A percentile compares a stretch with the other conserved stretches of the same genome.
These are phyloP conservation scores for Sporothrix globosa DNA, from an alignment of 2,329 filamentous ascomycete species.

Conservation along the genomic window DNA sequence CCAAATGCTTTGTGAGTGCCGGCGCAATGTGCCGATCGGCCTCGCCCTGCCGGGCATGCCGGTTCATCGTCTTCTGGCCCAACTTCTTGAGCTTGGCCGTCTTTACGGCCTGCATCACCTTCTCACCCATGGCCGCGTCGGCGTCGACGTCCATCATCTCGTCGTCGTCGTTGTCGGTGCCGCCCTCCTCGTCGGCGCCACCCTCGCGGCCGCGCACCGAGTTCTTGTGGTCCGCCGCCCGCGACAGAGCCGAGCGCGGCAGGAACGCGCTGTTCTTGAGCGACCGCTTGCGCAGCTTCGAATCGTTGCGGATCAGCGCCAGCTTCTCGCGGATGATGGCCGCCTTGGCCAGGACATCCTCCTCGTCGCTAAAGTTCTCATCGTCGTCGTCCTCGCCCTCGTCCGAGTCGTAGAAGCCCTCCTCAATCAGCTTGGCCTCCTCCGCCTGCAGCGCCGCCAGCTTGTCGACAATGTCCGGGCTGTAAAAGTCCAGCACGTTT, in stretches of 20 bases:
- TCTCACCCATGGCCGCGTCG: constrained; percentile 52
- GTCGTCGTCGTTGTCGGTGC: constrained; percentile 55
- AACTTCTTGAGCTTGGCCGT: constrained; percentile 83
- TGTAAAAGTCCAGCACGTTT: constrained; percentile 97
- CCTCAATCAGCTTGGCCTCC: constrained; percentile 86
- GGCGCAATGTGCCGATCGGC: constrained; percentile 87
- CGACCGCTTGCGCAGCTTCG: constrained; percentile 83
- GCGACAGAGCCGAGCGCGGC: constrained; percentile 66
- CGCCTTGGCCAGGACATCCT: constrained; percentile 86
- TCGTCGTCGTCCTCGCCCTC: constrained; percentile 56
- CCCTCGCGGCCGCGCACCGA: constrained; percentile 44
- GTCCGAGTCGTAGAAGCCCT: constrained; percentile 97
- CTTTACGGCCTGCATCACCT: constrained; percentile 71
- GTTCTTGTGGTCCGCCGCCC: constrained; percentile 61
- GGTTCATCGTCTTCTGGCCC: constrained; percentile 97
- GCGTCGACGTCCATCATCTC: constrained; percentile 76
- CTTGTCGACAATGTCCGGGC: constrained; percentile 94
- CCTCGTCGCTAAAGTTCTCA: constrained; percentile 73
- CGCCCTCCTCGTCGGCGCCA: constrained; percentile 67
- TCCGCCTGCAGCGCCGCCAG: constrained; percentile 90
- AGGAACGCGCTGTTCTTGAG: constrained; percentile 97
- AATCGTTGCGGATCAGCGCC: constrained; percentile 87
- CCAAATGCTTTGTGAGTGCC: constrained; percentile 82
- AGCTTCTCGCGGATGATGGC: constrained; percentile 96
- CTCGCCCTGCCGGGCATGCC: constrained; percentile 95